These are phyloP conservation scores for Salix purpurea DNA, from an alignment of 345 rosid species.

Conservation along the genomic window DNA sequence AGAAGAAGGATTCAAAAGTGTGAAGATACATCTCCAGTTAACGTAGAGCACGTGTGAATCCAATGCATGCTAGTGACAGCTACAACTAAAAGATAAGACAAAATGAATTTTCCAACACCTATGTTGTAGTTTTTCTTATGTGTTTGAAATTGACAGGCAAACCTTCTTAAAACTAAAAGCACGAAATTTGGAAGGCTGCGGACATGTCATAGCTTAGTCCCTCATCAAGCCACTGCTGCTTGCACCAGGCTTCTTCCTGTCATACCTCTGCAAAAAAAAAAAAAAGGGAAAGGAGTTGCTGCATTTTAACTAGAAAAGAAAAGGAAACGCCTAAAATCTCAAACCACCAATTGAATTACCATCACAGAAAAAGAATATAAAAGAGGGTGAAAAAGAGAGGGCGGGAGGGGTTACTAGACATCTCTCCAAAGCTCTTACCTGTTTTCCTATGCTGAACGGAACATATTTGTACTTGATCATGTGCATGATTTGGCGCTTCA, in stretches of 20 bases:
- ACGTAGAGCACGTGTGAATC: neutral
- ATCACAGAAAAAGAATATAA: neutral
- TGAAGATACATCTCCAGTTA: neutral
- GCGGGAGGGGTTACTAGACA: neutral
- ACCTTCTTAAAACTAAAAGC: slow-evolving; percentile 11
- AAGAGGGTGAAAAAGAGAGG: neutral
- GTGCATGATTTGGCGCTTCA: slow-evolving; percentile 62
- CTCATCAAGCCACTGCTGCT: slow-evolving; percentile 23
- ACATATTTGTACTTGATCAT: slow-evolving; percentile 63
- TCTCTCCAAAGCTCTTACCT: slow-evolving; percentile 27
- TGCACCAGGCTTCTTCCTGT: slow-evolving; percentile 28
- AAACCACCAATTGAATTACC: neutral
- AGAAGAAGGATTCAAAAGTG: neutral
- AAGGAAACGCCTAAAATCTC: neutral
- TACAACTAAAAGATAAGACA: neutral
- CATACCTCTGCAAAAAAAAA: slow-evolving; percentile 35
- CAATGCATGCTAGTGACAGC: neutral
- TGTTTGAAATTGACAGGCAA: neutral
- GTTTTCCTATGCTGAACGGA: slow-evolving; percentile 59
- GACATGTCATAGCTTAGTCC: slow-evolving; percentile 31
- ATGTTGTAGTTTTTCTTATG: neutral
- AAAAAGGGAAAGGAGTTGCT: neutral
- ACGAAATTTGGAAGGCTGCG: slow-evolving; percentile 1
- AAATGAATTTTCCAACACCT: slow-evolving; percentile 2
- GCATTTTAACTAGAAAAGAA: neutral